Conservation (phyloP, 768 basidiomycete species). For the Mycena pura region DNA sequence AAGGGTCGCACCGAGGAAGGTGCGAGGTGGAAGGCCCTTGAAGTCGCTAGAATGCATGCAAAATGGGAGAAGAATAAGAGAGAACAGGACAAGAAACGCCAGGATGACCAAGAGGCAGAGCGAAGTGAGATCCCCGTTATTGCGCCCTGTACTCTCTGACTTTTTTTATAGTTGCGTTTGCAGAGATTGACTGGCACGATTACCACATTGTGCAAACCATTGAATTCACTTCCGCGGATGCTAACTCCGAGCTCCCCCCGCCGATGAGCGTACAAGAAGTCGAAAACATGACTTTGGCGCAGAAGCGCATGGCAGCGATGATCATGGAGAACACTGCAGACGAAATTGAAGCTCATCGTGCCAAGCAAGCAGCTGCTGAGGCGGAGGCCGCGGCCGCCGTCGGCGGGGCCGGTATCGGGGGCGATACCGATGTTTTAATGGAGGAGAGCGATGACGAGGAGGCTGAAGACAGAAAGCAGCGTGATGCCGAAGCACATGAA, state of each 20-base stretch:
- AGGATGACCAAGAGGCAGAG: conserved; percentile 94
- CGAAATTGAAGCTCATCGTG: conserved; percentile 83
- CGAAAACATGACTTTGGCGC: conserved; percentile 94
- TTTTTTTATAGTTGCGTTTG: conserved; percentile 74
- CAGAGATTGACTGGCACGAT: conserved; percentile 99
- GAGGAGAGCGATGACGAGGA: conserved; percentile 88
- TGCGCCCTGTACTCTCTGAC: conserved; percentile 1
- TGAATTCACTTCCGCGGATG: conserved; percentile 94
- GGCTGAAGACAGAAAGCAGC: conserved; percentile 62
- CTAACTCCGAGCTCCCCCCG: conserved; percentile 89
- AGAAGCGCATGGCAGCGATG: conserved; percentile 98
- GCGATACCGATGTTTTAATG: conserved; percentile 74
- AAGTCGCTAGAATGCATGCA: conserved; percentile 76
- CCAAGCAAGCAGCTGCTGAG: conserved; percentile 83
- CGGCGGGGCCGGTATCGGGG: conserved; percentile 60
- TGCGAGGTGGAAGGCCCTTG: conserved; percentile 80
- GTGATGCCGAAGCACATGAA: conserved; percentile 74
- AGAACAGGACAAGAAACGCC: conserved; percentile 83
- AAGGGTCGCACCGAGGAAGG: conserved; percentile 68
- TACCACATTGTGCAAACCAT: conserved; percentile 98
- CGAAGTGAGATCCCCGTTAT: conserved; percentile 59
- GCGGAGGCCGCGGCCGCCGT: conserved; percentile 86
- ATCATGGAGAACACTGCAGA: conserved; percentile 95
- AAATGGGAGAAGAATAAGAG: conserved; percentile 88
- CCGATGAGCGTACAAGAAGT: conserved; percentile 96